These are phyloP conservation scores for Auriculariales sp. DNA, from an alignment of 768 basidiomycete genomes.

Conservation along the genomic window DNA sequence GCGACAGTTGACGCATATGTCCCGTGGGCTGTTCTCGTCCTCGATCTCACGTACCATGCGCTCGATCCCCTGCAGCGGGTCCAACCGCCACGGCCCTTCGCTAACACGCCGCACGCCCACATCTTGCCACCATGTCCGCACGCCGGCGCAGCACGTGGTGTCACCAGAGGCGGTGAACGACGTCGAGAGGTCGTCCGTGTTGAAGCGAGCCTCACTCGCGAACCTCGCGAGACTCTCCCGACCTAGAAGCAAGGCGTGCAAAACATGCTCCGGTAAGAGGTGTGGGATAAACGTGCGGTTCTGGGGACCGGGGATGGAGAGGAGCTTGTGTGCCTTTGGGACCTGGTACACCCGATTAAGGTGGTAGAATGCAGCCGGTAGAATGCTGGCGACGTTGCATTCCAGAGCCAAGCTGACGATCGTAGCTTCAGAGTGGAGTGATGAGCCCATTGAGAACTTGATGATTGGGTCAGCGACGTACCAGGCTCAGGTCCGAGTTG, in stretches of 20 bases:
- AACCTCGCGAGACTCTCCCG: not conserved
- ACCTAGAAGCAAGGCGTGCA: not conserved
- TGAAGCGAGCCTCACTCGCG: not conserved
- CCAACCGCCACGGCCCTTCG: not conserved
- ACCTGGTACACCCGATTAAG: not conserved
- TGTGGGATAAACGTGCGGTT: not conserved
- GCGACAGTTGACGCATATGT: too few species aligned
- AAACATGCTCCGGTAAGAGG: not conserved
- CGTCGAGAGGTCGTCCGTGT: too few species aligned
- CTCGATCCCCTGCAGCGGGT: not conserved
- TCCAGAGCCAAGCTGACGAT: not conserved
- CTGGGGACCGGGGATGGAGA: not conserved
- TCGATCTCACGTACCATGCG: too few species aligned
- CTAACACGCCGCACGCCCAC: not conserved
- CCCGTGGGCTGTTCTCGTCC: too few species aligned
- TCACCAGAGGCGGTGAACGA: too few species aligned
- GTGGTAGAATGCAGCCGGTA: not conserved
- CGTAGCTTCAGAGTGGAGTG: too few species aligned
- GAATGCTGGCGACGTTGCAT: not conserved
- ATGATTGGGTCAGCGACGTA: too few species aligned
- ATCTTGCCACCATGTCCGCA: not conserved
- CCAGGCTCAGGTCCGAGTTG: not conserved
- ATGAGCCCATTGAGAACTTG: too few species aligned
- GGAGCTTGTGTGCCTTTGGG: not conserved
- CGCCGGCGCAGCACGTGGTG: not conserved